phyloP scores from a whole-genome alignment of 352 stramenopile genomes.

The Globisporangium uncinulatum region DNA sequence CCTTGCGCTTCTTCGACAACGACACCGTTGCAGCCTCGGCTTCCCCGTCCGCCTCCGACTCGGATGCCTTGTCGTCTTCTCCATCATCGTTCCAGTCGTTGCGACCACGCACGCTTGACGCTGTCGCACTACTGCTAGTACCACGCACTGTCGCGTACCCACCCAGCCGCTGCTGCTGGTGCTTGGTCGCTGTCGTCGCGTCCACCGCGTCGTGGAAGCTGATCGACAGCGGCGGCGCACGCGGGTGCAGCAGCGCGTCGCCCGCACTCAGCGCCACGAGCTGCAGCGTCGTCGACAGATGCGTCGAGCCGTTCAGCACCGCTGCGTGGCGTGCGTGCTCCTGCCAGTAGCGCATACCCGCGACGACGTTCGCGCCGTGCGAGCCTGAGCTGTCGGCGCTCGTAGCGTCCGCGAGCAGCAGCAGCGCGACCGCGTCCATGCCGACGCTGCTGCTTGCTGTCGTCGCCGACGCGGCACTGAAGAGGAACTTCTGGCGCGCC shows the following conservation, averaged over 20 bases:
- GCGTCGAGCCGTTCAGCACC: constrained; percentile 18
- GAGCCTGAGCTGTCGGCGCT: constrained; percentile 47
- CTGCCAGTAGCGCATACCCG: constrained; percentile 55
- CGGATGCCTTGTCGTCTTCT: constrained; percentile 13
- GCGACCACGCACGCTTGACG: constrained; percentile 19
- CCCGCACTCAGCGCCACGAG: constrained; percentile 53
- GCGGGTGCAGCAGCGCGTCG: constrained; percentile 68
- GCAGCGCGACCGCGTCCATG: constrained; percentile 36
- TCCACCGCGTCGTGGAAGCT: constrained; percentile 31
- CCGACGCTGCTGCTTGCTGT: neutral
- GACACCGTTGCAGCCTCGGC: constrained; percentile 12
- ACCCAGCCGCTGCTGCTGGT: constrained; percentile 3
- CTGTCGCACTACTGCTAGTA: neutral
- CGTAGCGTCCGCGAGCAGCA: constrained; percentile 47
- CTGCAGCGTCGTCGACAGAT: constrained; percentile 28
- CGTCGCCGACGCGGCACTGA: constrained; percentile 1
- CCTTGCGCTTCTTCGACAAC: constrained; percentile 16
- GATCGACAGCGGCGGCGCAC: constrained; percentile 60
- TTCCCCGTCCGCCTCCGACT: constrained; percentile 23
- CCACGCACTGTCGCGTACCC: constrained; percentile 1
- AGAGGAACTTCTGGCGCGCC: constrained; percentile 16
- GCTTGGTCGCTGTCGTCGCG: constrained; percentile 12
- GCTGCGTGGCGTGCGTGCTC: constrained; percentile 12
- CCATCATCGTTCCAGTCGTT: constrained; percentile 34
- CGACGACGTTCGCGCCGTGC: constrained; percentile 50